Evolutionary conservation across 2,329 filamentous ascomycete genomes (phyloP), one percentile per base, ranked within the genome.

Genomic region (Fusarium irregulare): DNA sequence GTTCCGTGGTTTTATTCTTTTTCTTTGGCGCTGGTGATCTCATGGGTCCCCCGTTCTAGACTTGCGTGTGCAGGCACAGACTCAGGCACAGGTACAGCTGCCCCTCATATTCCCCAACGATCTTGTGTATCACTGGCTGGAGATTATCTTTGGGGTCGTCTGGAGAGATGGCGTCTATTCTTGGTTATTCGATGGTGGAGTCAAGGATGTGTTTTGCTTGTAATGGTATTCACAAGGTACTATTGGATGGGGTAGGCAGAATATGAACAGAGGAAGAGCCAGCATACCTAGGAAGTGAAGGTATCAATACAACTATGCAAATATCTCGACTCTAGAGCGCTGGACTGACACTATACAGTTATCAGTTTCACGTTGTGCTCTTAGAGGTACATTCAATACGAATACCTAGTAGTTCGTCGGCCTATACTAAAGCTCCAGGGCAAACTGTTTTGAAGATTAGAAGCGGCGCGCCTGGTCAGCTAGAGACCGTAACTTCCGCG

Each of bases 71-170:
- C 42, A 60, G 54, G 20, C 54, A 55, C 46, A 66, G 53, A 49
- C 44, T 28, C 40, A 47, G 61, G 45, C 61, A 56, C 49, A 54
- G 48, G 40, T 42, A 32, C 34, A 57, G 51, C 8, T 37, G 25
- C 60, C 64, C 65, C 65, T 49, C 54, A 68, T 71, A 56, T 50
- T 50, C 67, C 42, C 54, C 49, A 62, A 68, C 53, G 56, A 71
- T 56, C 55, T 68, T 54, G 44, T 68, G 51, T 61, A 57, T 71
- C 37, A 65, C 55, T 70, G 64, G 59, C 48, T 68, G 48, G 56
- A 61, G 54, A 61, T 57, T 28, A 56, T 57, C n/a, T 46, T 34
- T 55, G 63, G 58, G 28, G 57, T 67, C 37, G 34, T 55, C 56
- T 60, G 34, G 32, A 49, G 48, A 50, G 37, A 51, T 59, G 53